Conservation (phyloP, 1,284 basidiomycete genomes). For the Fomitopsis betulina region DNA sequence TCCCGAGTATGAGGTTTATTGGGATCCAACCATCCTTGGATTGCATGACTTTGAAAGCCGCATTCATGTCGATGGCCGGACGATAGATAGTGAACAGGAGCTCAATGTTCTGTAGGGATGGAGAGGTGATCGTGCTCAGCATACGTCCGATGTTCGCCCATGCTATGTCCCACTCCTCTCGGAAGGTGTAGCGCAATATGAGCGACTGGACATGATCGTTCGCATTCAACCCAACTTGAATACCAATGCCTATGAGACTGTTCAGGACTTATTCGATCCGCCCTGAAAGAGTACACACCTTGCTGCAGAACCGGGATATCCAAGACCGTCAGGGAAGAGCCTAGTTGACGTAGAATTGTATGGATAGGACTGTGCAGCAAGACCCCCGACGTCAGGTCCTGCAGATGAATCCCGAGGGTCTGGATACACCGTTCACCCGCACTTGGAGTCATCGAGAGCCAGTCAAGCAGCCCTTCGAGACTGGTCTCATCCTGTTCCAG, state of each 20-base stretch:
- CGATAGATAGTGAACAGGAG: neutral
- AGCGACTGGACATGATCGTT: neutral
- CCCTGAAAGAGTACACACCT: neutral
- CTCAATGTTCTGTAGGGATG: neutral
- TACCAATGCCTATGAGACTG: neutral
- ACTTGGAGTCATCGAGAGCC: neutral
- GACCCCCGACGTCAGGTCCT: neutral
- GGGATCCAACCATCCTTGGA: neutral
- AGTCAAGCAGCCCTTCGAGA: neutral
- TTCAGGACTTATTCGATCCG: too few species aligned
- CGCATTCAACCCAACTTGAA: neutral
- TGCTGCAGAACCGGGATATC: neutral
- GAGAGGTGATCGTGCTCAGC: neutral
- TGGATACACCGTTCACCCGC: neutral
- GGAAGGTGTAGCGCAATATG: neutral
- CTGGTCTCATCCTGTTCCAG: neutral
- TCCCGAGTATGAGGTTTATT: neutral
- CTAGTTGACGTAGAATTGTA: neutral
- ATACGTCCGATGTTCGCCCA: neutral
- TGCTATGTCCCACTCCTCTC: neutral
- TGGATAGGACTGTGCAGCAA: neutral
- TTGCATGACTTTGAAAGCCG: neutral
- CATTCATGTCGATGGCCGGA: too few species aligned
- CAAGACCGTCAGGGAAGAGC: neutral
- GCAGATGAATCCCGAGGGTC: neutral